phyloP scores from a whole-genome alignment of 2,329 filamentous ascomycete genomes.

The Clonostachys byssicola region DNA sequence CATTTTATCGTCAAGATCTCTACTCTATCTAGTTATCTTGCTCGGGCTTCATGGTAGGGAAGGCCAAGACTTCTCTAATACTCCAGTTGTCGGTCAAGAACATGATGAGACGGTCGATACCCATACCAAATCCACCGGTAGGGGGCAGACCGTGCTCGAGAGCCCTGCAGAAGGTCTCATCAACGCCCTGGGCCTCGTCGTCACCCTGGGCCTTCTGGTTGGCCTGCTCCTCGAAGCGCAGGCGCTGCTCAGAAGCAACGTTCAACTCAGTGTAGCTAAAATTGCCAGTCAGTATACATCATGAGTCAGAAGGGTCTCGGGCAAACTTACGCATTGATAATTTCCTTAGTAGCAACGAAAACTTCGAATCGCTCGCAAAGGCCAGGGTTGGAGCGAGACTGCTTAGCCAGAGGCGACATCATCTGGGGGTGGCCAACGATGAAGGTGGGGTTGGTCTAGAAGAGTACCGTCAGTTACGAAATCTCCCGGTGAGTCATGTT shows the following conservation, averaged over 20 bases:
- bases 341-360: constrained; percentile 76
- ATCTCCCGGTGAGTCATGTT: neutral
- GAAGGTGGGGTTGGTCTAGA: constrained; percentile 67
- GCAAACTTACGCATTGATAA: constrained; percentile 67
- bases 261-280: constrained; percentile 78
- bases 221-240: constrained; percentile 86
- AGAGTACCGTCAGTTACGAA: neutral
- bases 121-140: constrained; percentile 95
- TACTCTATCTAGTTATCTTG: constrained; percentile 19
- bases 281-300: constrained; percentile 1
- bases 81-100: constrained; percentile 91
- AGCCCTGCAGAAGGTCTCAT: constrained; percentile 90
- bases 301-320: neutral
- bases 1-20: neutral
- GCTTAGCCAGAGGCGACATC: constrained; percentile 94
- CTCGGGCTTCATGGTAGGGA: constrained; percentile 97
- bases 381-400: constrained; percentile 75
- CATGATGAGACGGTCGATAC: constrained; percentile 91
- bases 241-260: constrained; percentile 90
- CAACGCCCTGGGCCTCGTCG: constrained; percentile 91
- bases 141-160: constrained; percentile 90
- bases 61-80: constrained; percentile 93
- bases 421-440: constrained; percentile 61
- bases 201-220: constrained; percentile 95
- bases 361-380: constrained; percentile 97